Base-by-base conservation (phyloP, 1,284 basidiomycete genomes). In the Ceratorhiza oryzae-sativae region DNA sequence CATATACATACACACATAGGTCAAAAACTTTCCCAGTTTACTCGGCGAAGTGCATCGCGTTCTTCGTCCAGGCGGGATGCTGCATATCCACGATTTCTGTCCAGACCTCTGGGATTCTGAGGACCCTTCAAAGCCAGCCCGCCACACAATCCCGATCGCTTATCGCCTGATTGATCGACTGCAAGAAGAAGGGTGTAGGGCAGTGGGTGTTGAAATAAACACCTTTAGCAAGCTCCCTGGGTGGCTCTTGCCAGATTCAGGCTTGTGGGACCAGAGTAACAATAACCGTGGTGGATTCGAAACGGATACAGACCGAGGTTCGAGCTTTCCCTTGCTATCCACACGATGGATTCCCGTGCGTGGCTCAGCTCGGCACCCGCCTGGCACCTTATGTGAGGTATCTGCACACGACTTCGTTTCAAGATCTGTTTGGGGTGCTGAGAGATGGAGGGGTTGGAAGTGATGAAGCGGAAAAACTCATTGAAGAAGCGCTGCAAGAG, bases 311-410 rank as follows among this genome's bases (percentile, higher is more conserved):
- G 3, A 15, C 42, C 6, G 42, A 25, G 5, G 20, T 62, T 3
- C 27, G 27, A 13, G 32, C 27, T 9, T 2, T 23, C 59, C 41
- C 59, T n/a, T 15, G 23, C 5, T n/a, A 62, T 41, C 41, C 41
- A 5, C 59, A 62, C 27, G 36, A n/a, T 10, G 59, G 59, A 12
- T 41, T 9, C 59, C 59, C 41, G 18, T 62, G 59, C 20, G 20
- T 39, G 18, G 9, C n/a, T 62, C 20, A 32, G 9, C 13, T 62
- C 13, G 59, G 20, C 48, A 8, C 59, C 12, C n/a, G 23, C 9
- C 27, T 62, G 23, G 25, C 23, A 27, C 42, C 59, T 18, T 62
- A 25, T 9, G 18, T 46, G 23, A 39, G 41, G 18, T 13, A 45
- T 34, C 25, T 62, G 27, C 12, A 13, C 10, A 27, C 23, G 13